Evolutionary conservation across 495 filamentous ascomycete species (phyloP).

Genomic region (Lentithecium fluviatile): DNA sequence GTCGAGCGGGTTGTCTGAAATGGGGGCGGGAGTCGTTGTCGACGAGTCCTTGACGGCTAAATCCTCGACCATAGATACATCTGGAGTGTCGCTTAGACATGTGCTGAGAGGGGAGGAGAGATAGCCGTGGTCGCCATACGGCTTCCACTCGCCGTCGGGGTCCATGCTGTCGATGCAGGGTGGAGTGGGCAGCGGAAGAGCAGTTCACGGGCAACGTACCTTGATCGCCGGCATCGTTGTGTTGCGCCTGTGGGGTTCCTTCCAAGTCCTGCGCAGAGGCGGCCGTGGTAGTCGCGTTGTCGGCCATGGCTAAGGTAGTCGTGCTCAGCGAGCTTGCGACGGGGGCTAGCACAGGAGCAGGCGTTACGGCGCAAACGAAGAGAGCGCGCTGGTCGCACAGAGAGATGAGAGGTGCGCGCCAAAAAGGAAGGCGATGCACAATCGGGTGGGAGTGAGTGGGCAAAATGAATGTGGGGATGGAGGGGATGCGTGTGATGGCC

Average conservation of each 20-base stretch:
- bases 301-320: constrained; percentile 17
- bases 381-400: constrained; percentile 18
- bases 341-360: constrained; percentile 20
- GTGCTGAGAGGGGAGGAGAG: not conserved
- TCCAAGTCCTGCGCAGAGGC: constrained; percentile 25
- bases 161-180: not conserved
- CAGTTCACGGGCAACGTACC: constrained; percentile 16
- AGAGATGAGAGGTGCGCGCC: not conserved
- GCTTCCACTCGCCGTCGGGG: not conserved
- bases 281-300: constrained; percentile 14
- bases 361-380: constrained; percentile 1
- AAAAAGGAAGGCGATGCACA: not conserved
- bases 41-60: constrained; percentile 40
- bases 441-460: not conserved
- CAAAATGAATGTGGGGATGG: not conserved
- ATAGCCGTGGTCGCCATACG: not conserved
- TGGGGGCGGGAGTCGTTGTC: constrained; percentile 51
- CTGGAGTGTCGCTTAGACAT: constrained; percentile 11
- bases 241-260: constrained; percentile 13
- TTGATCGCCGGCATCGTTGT: constrained; percentile 16
- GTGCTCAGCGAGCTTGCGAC: constrained; percentile 10
- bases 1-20: constrained; percentile 82
- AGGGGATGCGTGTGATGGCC: constrained; percentile 3
- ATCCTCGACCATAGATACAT: constrained; percentile 53
- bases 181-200: not conserved